Conservation (phyloP, 116 monocot genomes). For the Trichopus zeylanicus region DNA sequence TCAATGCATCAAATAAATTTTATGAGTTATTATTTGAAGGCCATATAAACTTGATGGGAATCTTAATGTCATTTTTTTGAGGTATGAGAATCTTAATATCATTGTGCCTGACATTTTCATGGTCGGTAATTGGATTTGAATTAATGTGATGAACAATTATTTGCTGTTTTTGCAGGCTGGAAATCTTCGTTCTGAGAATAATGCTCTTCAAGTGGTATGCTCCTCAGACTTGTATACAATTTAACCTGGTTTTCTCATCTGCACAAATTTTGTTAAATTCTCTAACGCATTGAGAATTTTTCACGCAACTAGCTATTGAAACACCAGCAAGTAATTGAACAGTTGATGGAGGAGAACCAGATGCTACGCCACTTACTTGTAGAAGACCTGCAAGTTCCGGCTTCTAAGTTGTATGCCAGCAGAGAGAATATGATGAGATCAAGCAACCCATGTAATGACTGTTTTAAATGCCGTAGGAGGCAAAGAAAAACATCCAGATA, state of each 20-base stretch:
- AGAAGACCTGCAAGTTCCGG: slow-evolving; percentile 69
- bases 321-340: slow-evolving; percentile 65
- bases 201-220: slow-evolving; percentile 72
- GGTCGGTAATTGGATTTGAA: too few species aligned
- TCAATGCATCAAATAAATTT: too few species aligned
- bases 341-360: slow-evolving; percentile 64
- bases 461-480: slow-evolving; percentile 72
- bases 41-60: too few species aligned
- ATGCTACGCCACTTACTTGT: slow-evolving; percentile 59
- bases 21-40: too few species aligned
- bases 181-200: slow-evolving; percentile 45
- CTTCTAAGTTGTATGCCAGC: slow-evolving; percentile 28
- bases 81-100: too few species aligned
- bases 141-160: too few species aligned
- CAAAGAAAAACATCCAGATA: slow-evolving; percentile 32
- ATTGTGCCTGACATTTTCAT: too few species aligned
- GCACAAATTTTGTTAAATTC: neutral
- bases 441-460: slow-evolving; percentile 34
- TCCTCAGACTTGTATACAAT: neutral
- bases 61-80: too few species aligned
- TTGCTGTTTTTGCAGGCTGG: slow-evolving; percentile 32
- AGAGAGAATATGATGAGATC: slow-evolving; percentile 1
- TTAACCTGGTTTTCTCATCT: neutral
- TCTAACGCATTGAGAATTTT: neutral
- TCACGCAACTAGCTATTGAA: slow-evolving; percentile 43